A percentile compares a stretch with the other conserved stretches of the same genome.
phyloP scores from a whole-genome alignment of 192 early-diverging fungal species.

The Powellomyces hirtus region DNA sequence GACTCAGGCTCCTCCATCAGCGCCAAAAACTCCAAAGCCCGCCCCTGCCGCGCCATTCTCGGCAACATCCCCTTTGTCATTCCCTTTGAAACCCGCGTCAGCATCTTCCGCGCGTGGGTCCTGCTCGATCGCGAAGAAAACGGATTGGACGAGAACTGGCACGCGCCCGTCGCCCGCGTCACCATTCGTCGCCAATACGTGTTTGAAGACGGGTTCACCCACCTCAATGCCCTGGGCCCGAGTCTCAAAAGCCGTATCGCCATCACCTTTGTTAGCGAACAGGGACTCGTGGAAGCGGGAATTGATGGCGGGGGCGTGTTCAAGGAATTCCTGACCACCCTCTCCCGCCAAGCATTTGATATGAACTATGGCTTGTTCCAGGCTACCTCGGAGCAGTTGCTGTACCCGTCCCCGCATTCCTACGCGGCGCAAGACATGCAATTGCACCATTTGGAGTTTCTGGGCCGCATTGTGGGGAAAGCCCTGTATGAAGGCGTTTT shows the following conservation, averaged over 20 bases:
- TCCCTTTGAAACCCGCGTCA: slow-evolving; percentile 84
- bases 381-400: slow-evolving; percentile 33
- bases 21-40: neutral
- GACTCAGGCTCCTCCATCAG: neutral
- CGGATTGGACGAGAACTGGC: slow-evolving; percentile 20
- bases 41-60: slow-evolving; percentile 63
- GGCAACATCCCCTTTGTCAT: slow-evolving; percentile 88
- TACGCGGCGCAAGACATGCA: slow-evolving; percentile 31
- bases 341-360: slow-evolving; percentile 55
- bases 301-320: slow-evolving; percentile 96
- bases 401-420: slow-evolving; percentile 43
- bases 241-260: slow-evolving; percentile 73
- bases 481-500: slow-evolving; percentile 56
- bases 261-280: slow-evolving; percentile 83
- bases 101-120: slow-evolving; percentile 79
- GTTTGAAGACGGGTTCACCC: slow-evolving; percentile 86
- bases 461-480: slow-evolving; percentile 55
- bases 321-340: slow-evolving; percentile 88
- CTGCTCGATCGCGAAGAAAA: slow-evolving; percentile 58
- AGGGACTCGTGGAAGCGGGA: slow-evolving; percentile 83
- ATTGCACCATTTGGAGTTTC: slow-evolving; percentile 48
- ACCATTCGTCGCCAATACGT: slow-evolving; percentile 70
- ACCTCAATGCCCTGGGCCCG: slow-evolving; percentile 64
- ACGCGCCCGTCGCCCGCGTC: slow-evolving; percentile 33
- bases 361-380: slow-evolving; percentile 42